phyloP scores from a whole-genome alignment of 306 rosid genomes.

The Fragaria nilgerrensis region DNA sequence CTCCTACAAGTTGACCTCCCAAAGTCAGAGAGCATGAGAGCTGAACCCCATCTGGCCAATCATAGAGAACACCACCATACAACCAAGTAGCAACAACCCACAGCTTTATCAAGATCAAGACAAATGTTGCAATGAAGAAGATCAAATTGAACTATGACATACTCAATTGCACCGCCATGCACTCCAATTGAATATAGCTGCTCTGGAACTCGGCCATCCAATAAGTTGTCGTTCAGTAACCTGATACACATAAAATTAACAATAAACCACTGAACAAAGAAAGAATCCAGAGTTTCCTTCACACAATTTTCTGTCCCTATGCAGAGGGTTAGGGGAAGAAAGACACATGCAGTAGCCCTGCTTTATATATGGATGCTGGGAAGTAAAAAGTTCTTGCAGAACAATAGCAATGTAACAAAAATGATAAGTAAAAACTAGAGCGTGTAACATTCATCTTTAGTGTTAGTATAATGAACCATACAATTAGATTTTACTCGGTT shows the following conservation, averaged over 20 bases:
- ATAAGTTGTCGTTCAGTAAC: conserved; percentile 68
- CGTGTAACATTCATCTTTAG: not conserved
- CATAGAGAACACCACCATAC: not conserved
- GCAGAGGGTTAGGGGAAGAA: not conserved
- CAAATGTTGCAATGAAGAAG: not conserved
- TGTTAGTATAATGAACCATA: not conserved
- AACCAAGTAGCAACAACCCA: not conserved
- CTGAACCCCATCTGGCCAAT: not conserved
- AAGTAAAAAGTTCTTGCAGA: not conserved
- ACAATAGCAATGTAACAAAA: not conserved
- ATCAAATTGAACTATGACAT: conserved; percentile 32
- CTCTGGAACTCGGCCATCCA: conserved; percentile 87
- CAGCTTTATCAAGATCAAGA: not conserved
- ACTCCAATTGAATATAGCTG: conserved; percentile 83
- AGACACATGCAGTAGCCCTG: not conserved
- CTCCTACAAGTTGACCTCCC: not conserved
- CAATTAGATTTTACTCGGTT: not conserved
- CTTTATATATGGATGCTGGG: not conserved
- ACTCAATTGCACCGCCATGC: conserved; percentile 97
- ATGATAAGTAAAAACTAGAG: not conserved
- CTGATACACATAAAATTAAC: conserved; percentile 44
- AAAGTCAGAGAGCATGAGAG: not conserved
- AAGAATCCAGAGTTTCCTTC: not conserved
- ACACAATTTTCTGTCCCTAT: not conserved
- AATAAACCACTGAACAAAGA: conserved; percentile 11